phyloP scores from a whole-genome alignment of 2,329 filamentous ascomycete species.

The Colletotrichum neosansevieriae region DNA sequence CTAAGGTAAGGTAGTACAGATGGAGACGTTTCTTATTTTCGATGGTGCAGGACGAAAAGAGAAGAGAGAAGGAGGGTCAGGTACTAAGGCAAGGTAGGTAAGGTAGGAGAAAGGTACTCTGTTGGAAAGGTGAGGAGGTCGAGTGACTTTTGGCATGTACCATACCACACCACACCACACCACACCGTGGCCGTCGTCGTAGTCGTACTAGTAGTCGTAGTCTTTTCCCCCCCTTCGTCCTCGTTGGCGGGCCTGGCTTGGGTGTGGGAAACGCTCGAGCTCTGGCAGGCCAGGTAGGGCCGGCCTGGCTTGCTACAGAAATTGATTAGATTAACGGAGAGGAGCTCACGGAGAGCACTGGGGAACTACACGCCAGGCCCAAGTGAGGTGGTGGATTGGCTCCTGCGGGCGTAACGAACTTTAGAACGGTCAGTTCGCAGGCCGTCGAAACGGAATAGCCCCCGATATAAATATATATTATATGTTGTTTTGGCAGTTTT shows the following conservation, averaged over 20 bases:
- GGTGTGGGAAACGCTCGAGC: constrained; percentile 41
- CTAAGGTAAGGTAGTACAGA: constrained; percentile 39
- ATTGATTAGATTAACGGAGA: constrained; percentile 45
- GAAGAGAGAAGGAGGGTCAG: constrained; percentile 42
- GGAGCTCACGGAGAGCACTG: constrained; percentile 43
- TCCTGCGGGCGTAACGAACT: constrained; percentile 42
- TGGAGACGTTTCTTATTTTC: constrained; percentile 40
- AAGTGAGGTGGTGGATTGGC: constrained; percentile 25
- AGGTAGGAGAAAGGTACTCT: constrained; percentile 24
- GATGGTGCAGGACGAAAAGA: constrained; percentile 30
- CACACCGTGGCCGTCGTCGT: constrained; percentile 16
- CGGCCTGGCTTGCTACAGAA: constrained; percentile 43
- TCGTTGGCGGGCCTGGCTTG: constrained; percentile 26
- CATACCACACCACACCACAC: constrained; percentile 4
- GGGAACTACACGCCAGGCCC: constrained; percentile 30
- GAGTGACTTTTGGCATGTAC: constrained; percentile 43
- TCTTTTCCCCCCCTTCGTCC: constrained; percentile 12
- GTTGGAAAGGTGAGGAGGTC: constrained; percentile 11
- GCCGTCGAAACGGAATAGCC: constrained; percentile 37
- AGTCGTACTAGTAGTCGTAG: constrained; percentile 19
- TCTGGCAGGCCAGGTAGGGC: constrained; percentile 40
- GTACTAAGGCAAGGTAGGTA: neutral
- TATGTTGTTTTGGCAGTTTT: constrained; percentile 23
- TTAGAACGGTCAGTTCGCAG: constrained; percentile 37
- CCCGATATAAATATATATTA: constrained; percentile 40